Conservation (phyloP, 352 stramenopile genomes). For the Phytophthora vignae region DNA sequence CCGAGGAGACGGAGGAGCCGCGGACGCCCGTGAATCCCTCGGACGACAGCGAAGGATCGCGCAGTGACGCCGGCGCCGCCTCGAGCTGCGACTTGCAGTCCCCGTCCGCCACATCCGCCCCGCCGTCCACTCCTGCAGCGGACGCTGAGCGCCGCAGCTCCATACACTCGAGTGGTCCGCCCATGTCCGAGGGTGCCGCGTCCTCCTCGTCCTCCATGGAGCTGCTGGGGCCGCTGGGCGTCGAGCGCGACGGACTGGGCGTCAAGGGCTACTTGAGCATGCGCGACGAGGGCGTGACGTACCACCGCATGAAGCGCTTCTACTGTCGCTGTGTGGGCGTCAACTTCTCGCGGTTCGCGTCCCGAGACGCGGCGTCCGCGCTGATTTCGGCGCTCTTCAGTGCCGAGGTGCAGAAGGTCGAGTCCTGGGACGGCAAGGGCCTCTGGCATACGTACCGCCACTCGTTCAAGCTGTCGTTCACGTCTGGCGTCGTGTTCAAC, state of each 20-base stretch:
- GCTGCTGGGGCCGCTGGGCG: constrained; percentile 39
- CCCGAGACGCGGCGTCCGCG: constrained; percentile 62
- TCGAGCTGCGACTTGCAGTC: constrained; percentile 25
- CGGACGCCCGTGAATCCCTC: constrained; percentile 23
- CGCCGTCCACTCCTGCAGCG: constrained; percentile 21
- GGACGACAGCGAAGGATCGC: constrained; percentile 31
- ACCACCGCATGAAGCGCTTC: constrained; percentile 89
- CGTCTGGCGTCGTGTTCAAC: constrained; percentile 78
- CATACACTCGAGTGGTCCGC: constrained; percentile 14
- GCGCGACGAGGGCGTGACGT: constrained; percentile 85
- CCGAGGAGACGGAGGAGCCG: constrained; percentile 23
- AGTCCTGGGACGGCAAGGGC: constrained; percentile 87
- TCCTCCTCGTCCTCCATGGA: constrained; percentile 21
- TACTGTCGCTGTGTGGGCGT: constrained; percentile 84
- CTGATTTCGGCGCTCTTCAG: constrained; percentile 73
- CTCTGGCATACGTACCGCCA: constrained; percentile 85
- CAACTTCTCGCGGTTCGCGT: constrained; percentile 81
- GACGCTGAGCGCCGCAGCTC: constrained; percentile 30
- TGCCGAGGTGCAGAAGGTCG: constrained; percentile 79
- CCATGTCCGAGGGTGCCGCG: constrained; percentile 37
- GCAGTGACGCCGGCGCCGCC: constrained; percentile 17
- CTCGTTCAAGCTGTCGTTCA: constrained; percentile 88
- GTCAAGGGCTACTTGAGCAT: constrained; percentile 82
- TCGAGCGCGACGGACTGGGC: constrained; percentile 72
- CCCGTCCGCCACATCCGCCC: constrained; percentile 20